These are phyloP conservation scores for Oryza brachyantha DNA, from an alignment of 176 grass and related monocot genomes.

Conservation along the genomic window DNA sequence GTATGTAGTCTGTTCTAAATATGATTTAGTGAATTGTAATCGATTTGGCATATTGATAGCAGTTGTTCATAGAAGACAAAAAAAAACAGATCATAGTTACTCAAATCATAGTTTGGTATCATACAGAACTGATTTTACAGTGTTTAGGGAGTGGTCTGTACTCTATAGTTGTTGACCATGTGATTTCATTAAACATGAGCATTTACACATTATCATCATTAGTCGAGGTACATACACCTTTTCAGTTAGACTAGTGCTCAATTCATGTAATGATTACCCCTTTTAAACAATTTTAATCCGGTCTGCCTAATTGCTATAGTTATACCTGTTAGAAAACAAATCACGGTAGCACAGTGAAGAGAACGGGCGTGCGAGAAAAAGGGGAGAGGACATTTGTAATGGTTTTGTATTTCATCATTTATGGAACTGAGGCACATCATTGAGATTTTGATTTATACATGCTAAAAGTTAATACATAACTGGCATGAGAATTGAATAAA, in stretches of 20 bases:
- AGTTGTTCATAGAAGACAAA: conserved; percentile 13
- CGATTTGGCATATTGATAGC: not conserved
- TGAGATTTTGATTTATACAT: not conserved
- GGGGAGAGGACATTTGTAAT: not conserved
- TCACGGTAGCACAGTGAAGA: not conserved
- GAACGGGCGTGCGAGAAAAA: too few species aligned
- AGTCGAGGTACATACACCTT: not conserved
- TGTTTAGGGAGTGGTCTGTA: not conserved
- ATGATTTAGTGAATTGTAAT: not conserved
- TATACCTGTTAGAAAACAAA: not conserved
- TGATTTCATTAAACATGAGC: not conserved
- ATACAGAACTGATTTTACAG: not conserved
- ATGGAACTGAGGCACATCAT: not conserved
- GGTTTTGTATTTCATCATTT: not conserved
- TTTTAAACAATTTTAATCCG: not conserved
- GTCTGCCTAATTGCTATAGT: not conserved
- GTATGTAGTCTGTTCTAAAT: conserved; percentile 37
- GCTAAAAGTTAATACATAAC: conserved; percentile 1
- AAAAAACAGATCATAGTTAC: not conserved
- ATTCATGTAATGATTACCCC: not conserved
- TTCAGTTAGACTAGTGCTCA: not conserved
- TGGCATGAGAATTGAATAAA: conserved; percentile 12
- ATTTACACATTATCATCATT: conserved; percentile 14
- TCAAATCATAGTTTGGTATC: not conserved
- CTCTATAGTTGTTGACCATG: not conserved